Conservation (phyloP, 306 rosid genomes). For the Notholithocarpus densiflorus region DNA sequence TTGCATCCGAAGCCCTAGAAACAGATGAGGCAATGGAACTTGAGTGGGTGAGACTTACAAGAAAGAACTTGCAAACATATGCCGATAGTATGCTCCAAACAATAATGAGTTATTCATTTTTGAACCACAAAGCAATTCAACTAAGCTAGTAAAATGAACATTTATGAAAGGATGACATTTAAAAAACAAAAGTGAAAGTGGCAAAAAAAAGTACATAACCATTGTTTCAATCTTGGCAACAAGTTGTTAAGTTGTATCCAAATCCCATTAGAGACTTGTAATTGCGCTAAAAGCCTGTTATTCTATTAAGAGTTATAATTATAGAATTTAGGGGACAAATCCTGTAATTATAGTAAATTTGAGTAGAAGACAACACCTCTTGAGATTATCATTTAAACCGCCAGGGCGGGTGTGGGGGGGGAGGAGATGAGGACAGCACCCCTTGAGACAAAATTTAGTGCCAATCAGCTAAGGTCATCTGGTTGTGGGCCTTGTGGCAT, state of each 20-base stretch:
- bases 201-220: neutral
- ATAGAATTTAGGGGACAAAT: no score
- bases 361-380: no score
- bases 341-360: no score
- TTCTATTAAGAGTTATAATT: no score
- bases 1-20: constrained; percentile 87
- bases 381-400: no score
- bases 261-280: neutral
- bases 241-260: neutral
- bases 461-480: neutral
- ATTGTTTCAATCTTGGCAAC: neutral
- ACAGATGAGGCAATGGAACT: constrained; percentile 13
- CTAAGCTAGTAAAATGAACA: neutral
- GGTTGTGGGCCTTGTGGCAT: neutral
- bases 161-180: neutral
- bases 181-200: neutral
- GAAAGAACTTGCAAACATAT: neutral
- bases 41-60: neutral
- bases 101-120: neutral
- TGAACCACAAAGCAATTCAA: neutral
- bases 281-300: no score
- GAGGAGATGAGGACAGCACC: no score
- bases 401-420: no score
- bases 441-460: no score
- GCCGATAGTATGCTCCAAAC: neutral